Conservation (phyloP, 371 early-diverging fungal genomes). For the Mortierella sp. region DNA sequence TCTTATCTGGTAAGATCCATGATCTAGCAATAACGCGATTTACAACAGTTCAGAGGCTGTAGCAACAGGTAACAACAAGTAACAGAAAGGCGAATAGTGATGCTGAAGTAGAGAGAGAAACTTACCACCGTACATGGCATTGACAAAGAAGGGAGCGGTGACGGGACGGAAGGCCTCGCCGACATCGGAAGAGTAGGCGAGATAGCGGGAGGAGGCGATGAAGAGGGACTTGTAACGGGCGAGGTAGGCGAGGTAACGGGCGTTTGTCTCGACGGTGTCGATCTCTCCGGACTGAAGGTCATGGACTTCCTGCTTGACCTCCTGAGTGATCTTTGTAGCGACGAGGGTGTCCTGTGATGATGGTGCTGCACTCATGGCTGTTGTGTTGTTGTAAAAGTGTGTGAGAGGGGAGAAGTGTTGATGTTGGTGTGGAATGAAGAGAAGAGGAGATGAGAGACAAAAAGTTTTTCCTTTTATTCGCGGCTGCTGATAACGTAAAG, state of each 20-base stretch:
- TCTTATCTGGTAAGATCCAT: background rate
- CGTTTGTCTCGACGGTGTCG: constrained; percentile 67
- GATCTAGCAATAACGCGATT: background rate
- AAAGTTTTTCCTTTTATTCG: background rate
- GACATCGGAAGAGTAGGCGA: constrained; percentile 81
- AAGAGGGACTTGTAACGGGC: constrained; percentile 73
- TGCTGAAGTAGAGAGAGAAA: background rate
- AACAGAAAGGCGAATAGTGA: background rate
- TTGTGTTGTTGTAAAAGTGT: background rate
- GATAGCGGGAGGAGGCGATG: constrained; percentile 69
- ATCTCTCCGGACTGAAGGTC: constrained; percentile 61
- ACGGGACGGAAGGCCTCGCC: constrained; percentile 88
- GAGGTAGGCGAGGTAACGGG: constrained; percentile 79
- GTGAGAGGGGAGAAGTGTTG: background rate
- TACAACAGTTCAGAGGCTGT: background rate
- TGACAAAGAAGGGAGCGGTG: constrained; percentile 69
- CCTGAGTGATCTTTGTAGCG: constrained; percentile 30
- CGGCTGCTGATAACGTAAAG: background rate
- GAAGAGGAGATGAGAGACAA: constrained; percentile 15
- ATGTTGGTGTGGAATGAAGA: constrained; percentile 6
- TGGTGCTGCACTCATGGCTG: constrained; percentile 29
- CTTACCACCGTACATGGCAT: constrained; percentile 70
- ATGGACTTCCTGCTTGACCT: constrained; percentile 45
- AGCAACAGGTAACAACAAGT: background rate
- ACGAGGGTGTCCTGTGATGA: constrained; percentile 23